Base-by-base conservation (phyloP, 148 eudicot species). In the Agrostemma githago region DNA sequence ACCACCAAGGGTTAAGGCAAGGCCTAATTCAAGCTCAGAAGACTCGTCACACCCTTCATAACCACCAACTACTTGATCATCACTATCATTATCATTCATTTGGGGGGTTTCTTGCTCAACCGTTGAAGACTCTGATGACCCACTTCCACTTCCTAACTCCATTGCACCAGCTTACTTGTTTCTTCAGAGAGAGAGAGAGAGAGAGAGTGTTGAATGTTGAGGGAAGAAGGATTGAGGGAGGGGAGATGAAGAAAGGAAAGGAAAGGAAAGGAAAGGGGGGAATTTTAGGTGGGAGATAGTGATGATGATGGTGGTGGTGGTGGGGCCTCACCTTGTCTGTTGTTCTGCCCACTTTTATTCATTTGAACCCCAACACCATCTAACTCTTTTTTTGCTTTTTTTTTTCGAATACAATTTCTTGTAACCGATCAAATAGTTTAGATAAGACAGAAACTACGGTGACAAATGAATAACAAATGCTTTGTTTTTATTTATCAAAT, bases 261-360 rank as follows among this genome's bases (percentile, higher is more conserved):
- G 61, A 19, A 60, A 14, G 41, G 41, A 15, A 14, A 15, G 6
- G 11, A 40, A 39, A 64, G 17, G 40, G 40, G 5, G 26, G 21
- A 40, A 16, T 12, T 40, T 44, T 66, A 44, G 69, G 69, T 66
- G 69, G 69, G 51, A 66, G 69, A 66, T 66, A 66, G 69, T 66
- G 69, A 66, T 66, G 46, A 66, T 14, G 69, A 66, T 66, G 41
- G 48, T 66, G 69, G 41, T 66, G 46, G 41, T 14, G 69, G 69
- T 66, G 69, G 69, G 10, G 7, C 48, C 69, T 66, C 69, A 66
- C 69, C 69, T 66, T 66, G 69, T 66, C 69, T 66, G 51, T 41
- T 66, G 69, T 66, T 66, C 42, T 66, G 69, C 51, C 51, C 42
- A n/a, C 69, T 21, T 40, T 66, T 40, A 37, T 10, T 12, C 10